A percentile compares a stretch with the other conserved stretches of the same genome.
These are phyloP conservation scores for Acanthamoeba lenticulata DNA, from an alignment of 208 protist genomes.

Conservation along the genomic window DNA sequence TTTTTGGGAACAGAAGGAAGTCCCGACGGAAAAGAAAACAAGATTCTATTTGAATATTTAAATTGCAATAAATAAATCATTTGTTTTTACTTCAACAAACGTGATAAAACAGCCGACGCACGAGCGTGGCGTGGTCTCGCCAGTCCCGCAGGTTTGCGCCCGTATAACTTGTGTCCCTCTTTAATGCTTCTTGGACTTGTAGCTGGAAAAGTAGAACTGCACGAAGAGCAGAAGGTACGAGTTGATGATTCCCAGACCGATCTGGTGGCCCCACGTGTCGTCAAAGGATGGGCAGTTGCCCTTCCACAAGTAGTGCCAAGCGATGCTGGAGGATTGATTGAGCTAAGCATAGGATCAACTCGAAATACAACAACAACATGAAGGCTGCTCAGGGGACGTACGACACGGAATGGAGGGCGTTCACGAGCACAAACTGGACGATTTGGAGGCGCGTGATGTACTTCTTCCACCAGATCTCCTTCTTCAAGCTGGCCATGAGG, in stretches of 20 bases:
- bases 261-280: conserved; percentile 57
- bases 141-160: not conserved
- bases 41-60: no score
- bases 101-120: no score
- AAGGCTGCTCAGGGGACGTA: not conserved
- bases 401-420: conserved; percentile 12
- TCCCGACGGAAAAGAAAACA: no score
- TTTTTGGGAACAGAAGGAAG: no score
- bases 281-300: conserved; percentile 52
- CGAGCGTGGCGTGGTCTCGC: no score
- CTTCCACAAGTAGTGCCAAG: conserved; percentile 59
- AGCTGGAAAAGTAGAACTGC: conserved; percentile 63
- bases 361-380: not conserved
- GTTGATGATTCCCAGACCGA: conserved; percentile 64
- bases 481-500: conserved; percentile 23
- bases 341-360: not conserved
- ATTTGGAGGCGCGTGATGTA: conserved; percentile 69
- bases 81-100: no score
- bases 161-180: not conserved
- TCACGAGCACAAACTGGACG: conserved; percentile 63
- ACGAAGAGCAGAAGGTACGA: conserved; percentile 63
- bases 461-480: conserved; percentile 73
- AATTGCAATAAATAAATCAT: no score
- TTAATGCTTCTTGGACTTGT: conserved; percentile 50
- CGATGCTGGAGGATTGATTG: not conserved